phyloP scores from a whole-genome alignment of 345 rosid species.

The Citrus glauca region DNA sequence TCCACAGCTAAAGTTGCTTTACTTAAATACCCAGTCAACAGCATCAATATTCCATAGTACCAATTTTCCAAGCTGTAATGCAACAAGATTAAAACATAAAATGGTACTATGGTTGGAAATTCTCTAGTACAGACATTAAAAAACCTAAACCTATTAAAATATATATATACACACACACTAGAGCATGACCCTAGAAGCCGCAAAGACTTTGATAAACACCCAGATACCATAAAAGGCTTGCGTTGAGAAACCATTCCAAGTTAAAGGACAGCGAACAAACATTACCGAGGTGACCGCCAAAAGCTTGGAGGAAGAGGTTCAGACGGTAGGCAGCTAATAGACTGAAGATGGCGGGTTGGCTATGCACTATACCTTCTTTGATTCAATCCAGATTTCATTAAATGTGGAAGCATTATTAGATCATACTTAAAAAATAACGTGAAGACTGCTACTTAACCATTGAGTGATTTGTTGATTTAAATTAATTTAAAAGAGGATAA shows the following conservation, averaged over 20 bases:
- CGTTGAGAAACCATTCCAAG: slow-evolving; percentile 56
- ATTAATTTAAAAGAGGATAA: too few relatives aligned
- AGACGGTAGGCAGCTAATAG: slow-evolving; percentile 42
- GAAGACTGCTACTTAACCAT: too few relatives aligned
- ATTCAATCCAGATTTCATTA: slow-evolving; percentile 33
- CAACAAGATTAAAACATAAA: too few relatives aligned
- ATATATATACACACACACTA: too few relatives aligned
- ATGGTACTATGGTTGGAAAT: too few relatives aligned
- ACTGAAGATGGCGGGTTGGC: slow-evolving; percentile 59
- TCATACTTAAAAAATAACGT: too few relatives aligned
- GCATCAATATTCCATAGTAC: slow-evolving; percentile 56
- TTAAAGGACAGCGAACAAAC: slow-evolving; percentile 44
- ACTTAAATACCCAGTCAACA: slow-evolving; percentile 42
- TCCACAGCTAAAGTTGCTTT: slow-evolving; percentile 50
- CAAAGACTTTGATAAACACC: slow-evolving; percentile 52
- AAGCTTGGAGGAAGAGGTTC: slow-evolving; percentile 53
- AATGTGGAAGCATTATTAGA: too few relatives aligned
- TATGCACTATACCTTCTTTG: slow-evolving; percentile 49
- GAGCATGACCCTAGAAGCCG: slow-evolving; percentile 11
- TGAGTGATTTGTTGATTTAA: too few relatives aligned
- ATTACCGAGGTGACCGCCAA: slow-evolving; percentile 47
- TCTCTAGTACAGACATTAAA: too few relatives aligned
- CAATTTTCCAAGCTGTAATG: too few relatives aligned
- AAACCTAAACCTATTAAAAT: too few relatives aligned
- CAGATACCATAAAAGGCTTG: slow-evolving; percentile 50